A percentile compares a stretch with the other conserved stretches of the same genome.
Conservation (phyloP, 2,329 filamentous ascomycete species). For the Paracamarosporium sp. region DNA sequence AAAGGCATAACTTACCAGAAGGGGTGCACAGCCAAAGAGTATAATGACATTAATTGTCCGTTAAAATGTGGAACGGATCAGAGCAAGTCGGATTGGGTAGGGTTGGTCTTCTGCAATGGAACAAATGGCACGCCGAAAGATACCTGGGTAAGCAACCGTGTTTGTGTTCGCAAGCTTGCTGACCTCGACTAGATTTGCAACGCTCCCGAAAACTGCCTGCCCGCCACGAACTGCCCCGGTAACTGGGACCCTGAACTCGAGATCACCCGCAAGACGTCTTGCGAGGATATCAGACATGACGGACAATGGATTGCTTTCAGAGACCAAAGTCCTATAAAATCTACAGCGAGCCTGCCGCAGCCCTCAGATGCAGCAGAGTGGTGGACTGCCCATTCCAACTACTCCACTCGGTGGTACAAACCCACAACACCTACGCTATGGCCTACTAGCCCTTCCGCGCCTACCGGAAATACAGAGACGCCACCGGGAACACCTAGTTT, state of each 20-base stretch:
- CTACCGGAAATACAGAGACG: not conserved
- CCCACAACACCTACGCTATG: not conserved
- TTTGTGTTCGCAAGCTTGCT: not conserved
- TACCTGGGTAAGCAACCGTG: constrained; percentile 17
- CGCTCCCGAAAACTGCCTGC: constrained; percentile 25
- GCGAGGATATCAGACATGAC: constrained; percentile 12
- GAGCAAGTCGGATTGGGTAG: constrained; percentile 20
- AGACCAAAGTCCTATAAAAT: not conserved
- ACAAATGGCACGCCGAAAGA: constrained; percentile 10
- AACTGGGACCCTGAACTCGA: constrained; percentile 17
- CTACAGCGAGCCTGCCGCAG: constrained; percentile 11
- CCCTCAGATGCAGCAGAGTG: constrained; percentile 6
- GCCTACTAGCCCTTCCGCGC: not conserved
- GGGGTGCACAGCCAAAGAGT: constrained; percentile 23
- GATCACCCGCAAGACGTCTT: constrained; percentile 3
- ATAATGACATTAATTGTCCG: constrained; percentile 20
- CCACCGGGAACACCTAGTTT: not conserved
- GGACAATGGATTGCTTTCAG: constrained; percentile 12
- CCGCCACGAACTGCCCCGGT: not conserved
- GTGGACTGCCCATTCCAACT: constrained; percentile 3
- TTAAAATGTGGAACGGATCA: constrained; percentile 23
- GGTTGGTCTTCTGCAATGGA: constrained; percentile 24
- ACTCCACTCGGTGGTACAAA: not conserved
- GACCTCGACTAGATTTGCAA: constrained; percentile 18
- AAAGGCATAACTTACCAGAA: constrained; percentile 27